Base-by-base conservation (phyloP, 371 early-diverging fungal species). In the Rhizopus sp. region DNA sequence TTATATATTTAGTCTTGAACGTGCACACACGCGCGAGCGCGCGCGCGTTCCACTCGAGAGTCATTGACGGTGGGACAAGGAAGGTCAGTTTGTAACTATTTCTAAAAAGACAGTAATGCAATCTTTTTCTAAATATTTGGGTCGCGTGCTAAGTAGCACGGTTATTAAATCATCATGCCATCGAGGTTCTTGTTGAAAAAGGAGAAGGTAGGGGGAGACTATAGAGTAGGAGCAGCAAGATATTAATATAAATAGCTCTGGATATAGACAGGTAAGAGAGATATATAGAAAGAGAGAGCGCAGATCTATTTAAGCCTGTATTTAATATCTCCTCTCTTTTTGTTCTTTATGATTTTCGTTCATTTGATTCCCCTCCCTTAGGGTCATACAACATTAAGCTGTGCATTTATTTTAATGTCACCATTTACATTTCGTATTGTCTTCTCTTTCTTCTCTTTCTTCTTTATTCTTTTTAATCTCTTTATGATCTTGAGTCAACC, bases 111-210 rank as follows among this genome's bases (percentile, higher is more conserved):
- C 7, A 37, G 3, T 37, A 37, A 37, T 37, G 38, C 3, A 37
- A 37, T 46, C 30, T 46, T 46, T 9, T 29, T 23, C 46, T 29
- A 46, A 46, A 46, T 46, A 46, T 46, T 46, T 46, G 16, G 46
- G 46, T 46, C 46, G 46, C 46, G 46, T 46, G 46, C 12, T 17
- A 46, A 29, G 46, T 46, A 23, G 12, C 46, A 46, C 46, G 29
- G 30, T 46, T 46, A 46, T 41, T 41, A 46, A 46, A 46, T 15
- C 46, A 46, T 46, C 23, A n/a, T 42, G 44, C 44, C 30, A 46
- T 46, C 46, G 46, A 29, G 29, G 16, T 29, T 9, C 9, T 9
- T n/a, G 7, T 42, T n/a, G 17, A 42, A 23, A 23, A 23, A 23
- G 23, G 13, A n/a, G 44, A 42, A 16, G 16, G 13, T 7, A 13